A percentile compares a stretch with the other conserved stretches of the same genome.
These are phyloP conservation scores for Eremomyces bilateralis DNA, from an alignment of 495 filamentous ascomycete species.

Conservation along the genomic window DNA sequence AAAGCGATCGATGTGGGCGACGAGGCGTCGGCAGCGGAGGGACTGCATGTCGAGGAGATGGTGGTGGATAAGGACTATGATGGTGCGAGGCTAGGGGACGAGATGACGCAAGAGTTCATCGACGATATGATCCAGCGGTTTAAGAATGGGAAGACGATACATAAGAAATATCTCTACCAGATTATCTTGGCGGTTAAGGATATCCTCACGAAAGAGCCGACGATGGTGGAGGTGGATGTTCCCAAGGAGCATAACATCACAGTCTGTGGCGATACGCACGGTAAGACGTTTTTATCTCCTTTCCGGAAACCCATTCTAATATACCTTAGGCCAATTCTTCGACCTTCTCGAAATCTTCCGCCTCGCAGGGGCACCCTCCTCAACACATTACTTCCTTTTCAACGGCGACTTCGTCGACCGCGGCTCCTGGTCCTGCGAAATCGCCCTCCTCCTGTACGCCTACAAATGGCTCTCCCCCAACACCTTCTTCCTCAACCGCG, in stretches of 20 bases:
- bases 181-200: conserved; percentile 80
- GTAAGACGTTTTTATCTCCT: conserved; percentile 23
- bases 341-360: conserved; percentile 93
- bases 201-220: conserved; percentile 76
- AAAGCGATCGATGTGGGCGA: conserved; percentile 88
- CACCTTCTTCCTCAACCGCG: conserved; percentile 86
- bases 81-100: conserved; percentile 49
- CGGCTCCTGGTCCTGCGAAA: conserved; percentile 92
- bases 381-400: conserved; percentile 84
- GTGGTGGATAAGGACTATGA: conserved; percentile 67
- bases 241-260: conserved; percentile 57
- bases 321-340: conserved; percentile 66
- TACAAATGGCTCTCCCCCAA: conserved; percentile 89
- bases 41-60: conserved; percentile 69
- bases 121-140: conserved; percentile 92
- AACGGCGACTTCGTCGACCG: conserved; percentile 98
- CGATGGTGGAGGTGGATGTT: conserved; percentile 89
- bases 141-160: conserved; percentile 85
- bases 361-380: conserved; percentile 63
- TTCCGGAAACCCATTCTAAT: conserved; percentile 5
- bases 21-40: conserved; percentile 75
- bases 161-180: conserved; percentile 92
- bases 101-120: conserved; percentile 93
- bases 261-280: conserved; percentile 95
- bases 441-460: conserved; percentile 80